A percentile compares a stretch with the other conserved stretches of the same genome.
phyloP scores from a whole-genome alignment of 1,284 basidiomycete genomes.

The Melampsora larici-populina region DNA sequence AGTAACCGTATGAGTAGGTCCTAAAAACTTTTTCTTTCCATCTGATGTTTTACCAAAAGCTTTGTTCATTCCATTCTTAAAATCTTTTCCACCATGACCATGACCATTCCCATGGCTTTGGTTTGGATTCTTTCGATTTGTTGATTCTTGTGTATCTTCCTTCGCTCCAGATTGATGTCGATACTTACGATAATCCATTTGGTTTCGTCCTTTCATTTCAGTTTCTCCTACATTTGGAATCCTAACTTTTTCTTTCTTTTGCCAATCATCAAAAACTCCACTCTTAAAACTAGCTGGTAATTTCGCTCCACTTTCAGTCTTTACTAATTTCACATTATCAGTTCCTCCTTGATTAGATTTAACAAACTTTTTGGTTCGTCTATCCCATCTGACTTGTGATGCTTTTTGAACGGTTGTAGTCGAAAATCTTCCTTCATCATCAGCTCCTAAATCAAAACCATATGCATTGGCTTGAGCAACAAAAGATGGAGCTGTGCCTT shows the following conservation, averaged over 20 bases:
- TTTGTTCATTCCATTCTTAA: conserved; percentile 68
- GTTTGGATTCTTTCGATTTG: conserved; percentile 64
- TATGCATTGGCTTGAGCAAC: conserved; percentile 75
- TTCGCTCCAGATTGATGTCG: conserved; percentile 35
- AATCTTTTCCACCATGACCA: conserved; percentile 58
- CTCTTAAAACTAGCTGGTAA: conserved; percentile 91
- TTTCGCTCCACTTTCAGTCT: conserved; percentile 83
- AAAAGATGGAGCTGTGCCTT: conserved; percentile 62
- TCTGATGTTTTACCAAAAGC: conserved; percentile 58
- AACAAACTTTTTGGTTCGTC: conserved; percentile 93
- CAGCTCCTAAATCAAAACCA: conserved; percentile 74
- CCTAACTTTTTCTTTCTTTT: conserved; percentile 66
- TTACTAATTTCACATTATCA: conserved; percentile 91
- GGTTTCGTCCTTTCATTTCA: conserved; percentile 56
- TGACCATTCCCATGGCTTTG: conserved; percentile 61
- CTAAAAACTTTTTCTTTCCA: conserved; percentile 45
- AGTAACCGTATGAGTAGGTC: conserved; percentile 43
- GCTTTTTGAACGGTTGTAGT: conserved; percentile 66
- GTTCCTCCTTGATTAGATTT: conserved; percentile 77
- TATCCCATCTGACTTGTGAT: conserved; percentile 76
- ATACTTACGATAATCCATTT: conserved; percentile 29
- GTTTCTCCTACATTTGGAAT: conserved; percentile 78
- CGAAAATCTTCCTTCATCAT: conserved; percentile 65
- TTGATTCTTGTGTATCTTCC: conserved; percentile 59
- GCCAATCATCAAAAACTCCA: conserved; percentile 95